A percentile compares a stretch with the other conserved stretches of the same genome.
Evolutionary conservation across 345 rosid genomes (phyloP).

Genomic region (Eutrema yunnanense): DNA sequence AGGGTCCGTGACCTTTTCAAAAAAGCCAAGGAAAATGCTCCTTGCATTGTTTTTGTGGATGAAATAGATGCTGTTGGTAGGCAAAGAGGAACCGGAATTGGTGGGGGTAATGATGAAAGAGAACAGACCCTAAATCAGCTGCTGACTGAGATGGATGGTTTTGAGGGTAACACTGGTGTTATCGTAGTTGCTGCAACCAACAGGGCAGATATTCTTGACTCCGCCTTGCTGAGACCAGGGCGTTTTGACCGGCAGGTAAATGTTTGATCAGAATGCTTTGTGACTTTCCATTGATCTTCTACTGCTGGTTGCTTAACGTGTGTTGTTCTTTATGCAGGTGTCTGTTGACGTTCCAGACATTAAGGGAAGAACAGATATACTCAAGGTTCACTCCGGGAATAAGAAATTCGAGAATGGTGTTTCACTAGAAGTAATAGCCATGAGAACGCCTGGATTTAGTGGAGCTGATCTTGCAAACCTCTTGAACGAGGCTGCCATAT

Average conservation of each 20-base stretch:
- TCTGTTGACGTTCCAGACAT: slow-evolving; percentile 90
- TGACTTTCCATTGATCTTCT: slow-evolving; percentile 15
- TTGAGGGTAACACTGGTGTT: slow-evolving; percentile 89
- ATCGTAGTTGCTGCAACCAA: slow-evolving; percentile 93
- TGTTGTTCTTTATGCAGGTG: slow-evolving; percentile 50
- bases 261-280: not conserved
- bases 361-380: slow-evolving; percentile 84
- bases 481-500: slow-evolving; percentile 89
- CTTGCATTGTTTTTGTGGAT: slow-evolving; percentile 92
- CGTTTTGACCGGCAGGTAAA: slow-evolving; percentile 88
- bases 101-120: slow-evolving; percentile 94
- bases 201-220: slow-evolving; percentile 86
- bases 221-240: slow-evolving; percentile 89
- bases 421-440: slow-evolving; percentile 81
- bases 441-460: slow-evolving; percentile 97
- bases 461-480: slow-evolving; percentile 99
- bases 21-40: slow-evolving; percentile 89
- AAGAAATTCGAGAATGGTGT: slow-evolving; percentile 90
- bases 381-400: slow-evolving; percentile 83
- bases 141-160: slow-evolving; percentile 96
- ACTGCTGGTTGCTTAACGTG: not conserved
- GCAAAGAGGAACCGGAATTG: slow-evolving; percentile 90
- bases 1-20: slow-evolving; percentile 94
- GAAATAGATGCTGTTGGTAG: slow-evolving; percentile 98
- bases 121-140: slow-evolving; percentile 95